These are phyloP conservation scores for Kuraishia capsulata DNA, from an alignment of 805 yeast species.

Conservation along the genomic window DNA sequence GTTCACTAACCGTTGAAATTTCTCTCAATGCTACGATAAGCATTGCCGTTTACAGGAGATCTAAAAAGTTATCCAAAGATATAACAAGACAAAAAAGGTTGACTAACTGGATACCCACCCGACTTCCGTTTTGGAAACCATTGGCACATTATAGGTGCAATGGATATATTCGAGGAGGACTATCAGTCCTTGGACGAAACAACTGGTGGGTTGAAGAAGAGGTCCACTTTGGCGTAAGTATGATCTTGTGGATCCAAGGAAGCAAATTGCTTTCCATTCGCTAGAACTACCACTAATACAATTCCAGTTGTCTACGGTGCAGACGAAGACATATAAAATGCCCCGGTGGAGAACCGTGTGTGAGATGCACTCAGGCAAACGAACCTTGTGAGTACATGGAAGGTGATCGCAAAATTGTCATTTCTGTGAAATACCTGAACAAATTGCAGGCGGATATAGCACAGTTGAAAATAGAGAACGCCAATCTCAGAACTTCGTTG, in stretches of 20 bases:
- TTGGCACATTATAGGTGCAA: no score
- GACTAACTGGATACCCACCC: no score
- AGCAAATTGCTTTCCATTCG: not conserved
- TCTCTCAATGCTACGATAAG: no score
- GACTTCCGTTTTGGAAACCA: no score
- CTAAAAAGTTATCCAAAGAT: no score
- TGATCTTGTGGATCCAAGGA: no score
- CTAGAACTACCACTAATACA: conserved; percentile 13
- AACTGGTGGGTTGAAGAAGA: conserved; percentile 9
- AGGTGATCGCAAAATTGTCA: conserved; percentile 64
- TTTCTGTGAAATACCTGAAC: conserved; percentile 60
- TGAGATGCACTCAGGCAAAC: conserved; percentile 46
- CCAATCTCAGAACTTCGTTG: conserved; percentile 36
- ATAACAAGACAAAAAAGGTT: no score
- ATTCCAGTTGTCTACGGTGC: conserved; percentile 49
- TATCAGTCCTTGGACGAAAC: no score
- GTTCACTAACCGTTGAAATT: no score
- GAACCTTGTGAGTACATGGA: conserved; percentile 62
- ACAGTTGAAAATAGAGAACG: conserved; percentile 56
- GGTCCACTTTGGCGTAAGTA: conserved; percentile 15
- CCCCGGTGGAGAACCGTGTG: conserved; percentile 71
- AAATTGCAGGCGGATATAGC: conserved; percentile 63
- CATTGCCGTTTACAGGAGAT: no score
- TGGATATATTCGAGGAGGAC: no score
- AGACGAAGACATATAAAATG: conserved; percentile 67